These are phyloP conservation scores for Lipomyces kockii DNA, from an alignment of 805 yeast species.

Conservation along the genomic window DNA sequence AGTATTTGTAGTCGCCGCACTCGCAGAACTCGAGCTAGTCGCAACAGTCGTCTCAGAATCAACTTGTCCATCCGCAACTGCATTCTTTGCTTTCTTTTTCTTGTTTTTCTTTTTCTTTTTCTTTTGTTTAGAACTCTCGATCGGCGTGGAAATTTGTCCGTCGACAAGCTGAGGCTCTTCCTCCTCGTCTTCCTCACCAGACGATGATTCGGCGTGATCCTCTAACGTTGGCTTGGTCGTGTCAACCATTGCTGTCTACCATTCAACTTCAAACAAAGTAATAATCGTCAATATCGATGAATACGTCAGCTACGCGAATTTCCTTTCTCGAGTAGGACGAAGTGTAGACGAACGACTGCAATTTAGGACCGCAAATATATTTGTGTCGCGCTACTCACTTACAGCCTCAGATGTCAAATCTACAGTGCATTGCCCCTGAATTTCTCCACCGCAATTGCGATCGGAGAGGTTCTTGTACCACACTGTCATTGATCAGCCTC, in stretches of 20 bases:
- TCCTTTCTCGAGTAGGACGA: too few species aligned
- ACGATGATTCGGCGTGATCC: slow-evolving; percentile 5
- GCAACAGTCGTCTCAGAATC: not conserved
- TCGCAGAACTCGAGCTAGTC: not conserved
- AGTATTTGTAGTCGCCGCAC: not conserved
- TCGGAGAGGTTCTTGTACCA: not conserved
- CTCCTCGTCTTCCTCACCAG: slow-evolving; percentile 15
- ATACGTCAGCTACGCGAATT: not conserved
- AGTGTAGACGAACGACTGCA: too few species aligned
- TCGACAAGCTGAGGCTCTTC: slow-evolving; percentile 1
- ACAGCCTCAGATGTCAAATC: not conserved
- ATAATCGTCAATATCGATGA: not conserved
- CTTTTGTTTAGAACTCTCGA: slow-evolving; percentile 8
- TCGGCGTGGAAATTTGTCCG: slow-evolving; percentile 4
- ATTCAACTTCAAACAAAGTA: not conserved
- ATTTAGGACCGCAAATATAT: too few species aligned
- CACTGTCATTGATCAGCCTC: too few species aligned
- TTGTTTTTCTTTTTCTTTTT: slow-evolving; percentile 29
- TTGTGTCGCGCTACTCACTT: not conserved
- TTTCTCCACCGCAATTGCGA: not conserved
- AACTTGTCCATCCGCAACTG: not conserved
- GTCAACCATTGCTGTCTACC: not conserved
- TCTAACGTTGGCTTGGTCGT: not conserved
- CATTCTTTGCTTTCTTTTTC: slow-evolving; percentile 26
- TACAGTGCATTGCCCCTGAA: not conserved